A percentile compares a stretch with the other conserved stretches of the same genome.
Evolutionary conservation across 2,329 filamentous ascomycete genomes (phyloP).

Genomic region (Aureobasidium sp.): DNA sequence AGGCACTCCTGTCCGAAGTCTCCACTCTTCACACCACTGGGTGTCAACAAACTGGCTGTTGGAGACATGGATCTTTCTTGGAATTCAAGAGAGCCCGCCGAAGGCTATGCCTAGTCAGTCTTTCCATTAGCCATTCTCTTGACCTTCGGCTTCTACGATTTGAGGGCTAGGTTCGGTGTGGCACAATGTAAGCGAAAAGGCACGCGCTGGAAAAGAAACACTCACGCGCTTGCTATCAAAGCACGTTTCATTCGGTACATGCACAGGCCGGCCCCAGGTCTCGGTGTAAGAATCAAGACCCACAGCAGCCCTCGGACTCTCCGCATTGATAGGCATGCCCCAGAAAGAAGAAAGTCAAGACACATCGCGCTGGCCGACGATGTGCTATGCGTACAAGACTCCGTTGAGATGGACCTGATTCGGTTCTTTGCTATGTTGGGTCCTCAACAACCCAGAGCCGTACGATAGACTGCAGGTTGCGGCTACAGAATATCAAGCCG

Average conservation of each 20-base stretch:
- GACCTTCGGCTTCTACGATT: not conserved
- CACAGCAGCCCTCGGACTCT: not conserved
- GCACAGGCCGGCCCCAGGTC: not conserved
- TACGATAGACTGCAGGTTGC: not conserved
- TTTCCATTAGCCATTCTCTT: not conserved
- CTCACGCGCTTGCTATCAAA: not conserved
- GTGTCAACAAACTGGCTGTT: not conserved
- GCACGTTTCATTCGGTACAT: not conserved
- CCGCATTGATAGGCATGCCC: constrained; percentile 3
- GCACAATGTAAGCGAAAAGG: not conserved
- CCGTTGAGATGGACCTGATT: not conserved
- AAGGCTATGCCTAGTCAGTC: not conserved
- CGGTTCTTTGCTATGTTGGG: not conserved
- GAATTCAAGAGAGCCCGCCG: not conserved
- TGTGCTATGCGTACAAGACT: not conserved
- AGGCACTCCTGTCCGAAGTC: not conserved
- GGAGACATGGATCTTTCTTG: not conserved
- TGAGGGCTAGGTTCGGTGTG: not conserved
- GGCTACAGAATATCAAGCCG: not conserved
- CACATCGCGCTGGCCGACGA: not conserved
- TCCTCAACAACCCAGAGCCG: not conserved
- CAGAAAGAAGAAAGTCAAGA: not conserved
- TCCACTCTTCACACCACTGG: not conserved
- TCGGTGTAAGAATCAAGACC: not conserved
- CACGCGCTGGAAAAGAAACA: not conserved